phyloP scores from a whole-genome alignment of 2,329 filamentous ascomycete species.

The Epichloe gansuensis region DNA sequence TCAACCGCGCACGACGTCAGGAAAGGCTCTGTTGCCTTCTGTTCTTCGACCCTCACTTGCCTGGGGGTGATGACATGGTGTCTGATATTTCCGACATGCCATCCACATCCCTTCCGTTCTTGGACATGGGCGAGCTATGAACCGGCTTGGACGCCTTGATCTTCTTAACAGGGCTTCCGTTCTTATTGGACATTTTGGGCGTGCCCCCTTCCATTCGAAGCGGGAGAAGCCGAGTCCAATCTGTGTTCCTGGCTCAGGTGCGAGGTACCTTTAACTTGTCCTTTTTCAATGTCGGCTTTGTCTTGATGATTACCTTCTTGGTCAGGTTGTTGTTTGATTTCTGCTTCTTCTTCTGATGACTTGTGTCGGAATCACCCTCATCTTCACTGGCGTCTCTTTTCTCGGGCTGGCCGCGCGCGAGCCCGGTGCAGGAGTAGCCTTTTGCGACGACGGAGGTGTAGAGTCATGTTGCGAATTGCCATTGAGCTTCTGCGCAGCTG shows the following conservation, averaged over 20 bases:
- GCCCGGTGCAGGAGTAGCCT: constrained; percentile 45
- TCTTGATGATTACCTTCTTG: constrained; percentile 46
- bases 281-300: constrained; percentile 38
- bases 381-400: constrained; percentile 45
- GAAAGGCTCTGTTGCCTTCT: not conserved
- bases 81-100: constrained; percentile 45
- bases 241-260: constrained; percentile 38
- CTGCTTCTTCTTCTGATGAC: constrained; percentile 46
- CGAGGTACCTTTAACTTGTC: constrained; percentile 40
- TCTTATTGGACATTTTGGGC: constrained; percentile 24
- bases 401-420: constrained; percentile 43
- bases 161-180: constrained; percentile 29
- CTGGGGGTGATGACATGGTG: constrained; percentile 41
- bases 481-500: constrained; percentile 51
- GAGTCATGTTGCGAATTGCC: constrained; percentile 41
- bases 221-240: constrained; percentile 17
- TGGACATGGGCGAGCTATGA: constrained; percentile 36
- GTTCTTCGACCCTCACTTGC: constrained; percentile 4
- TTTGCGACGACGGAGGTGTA: constrained; percentile 51
- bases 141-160: constrained; percentile 34
- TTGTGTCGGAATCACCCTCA: constrained; percentile 38
- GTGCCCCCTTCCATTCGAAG: constrained; percentile 7
- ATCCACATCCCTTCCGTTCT: constrained; percentile 36
- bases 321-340: constrained; percentile 30
- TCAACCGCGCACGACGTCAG: too few species aligned